Base-by-base conservation (phyloP, 2,329 filamentous ascomycete species). In the Daldinia sp. region DNA sequence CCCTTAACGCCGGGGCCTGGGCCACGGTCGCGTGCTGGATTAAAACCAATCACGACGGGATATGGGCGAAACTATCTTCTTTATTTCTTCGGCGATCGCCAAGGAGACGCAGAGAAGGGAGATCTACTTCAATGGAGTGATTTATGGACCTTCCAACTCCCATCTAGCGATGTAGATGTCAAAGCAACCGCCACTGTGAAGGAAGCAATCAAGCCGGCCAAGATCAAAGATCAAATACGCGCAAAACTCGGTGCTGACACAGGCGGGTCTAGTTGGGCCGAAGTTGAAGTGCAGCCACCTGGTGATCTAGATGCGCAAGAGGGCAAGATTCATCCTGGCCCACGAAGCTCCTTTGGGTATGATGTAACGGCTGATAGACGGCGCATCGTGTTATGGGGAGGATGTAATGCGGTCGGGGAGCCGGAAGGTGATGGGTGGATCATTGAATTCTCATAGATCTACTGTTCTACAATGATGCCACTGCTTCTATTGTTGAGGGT, bases 351-450 rank as follows among this genome's bases (percentile, higher is more conserved):
- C 73, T 83, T 72, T 60, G 77, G 61, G 47, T 82, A 73, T 63
- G 75, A 61, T 66, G 74, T 78, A 0, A 80, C 82, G 51, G 74
- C 81, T 3, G 80, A 81, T 63, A 82, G 79, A 3, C 80, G 78
- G 50, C 81, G 76, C 11, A 77, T 83, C 5, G 74, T 86, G 2
- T 67, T 84, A 10, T 86, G 83, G 83, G 84, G 84, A n/a, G 84
- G 84, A 0, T 62, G 79, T 3, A 80, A 80, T 66, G 76, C 73
- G 0, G 72, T 78, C 34, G 80, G 81, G 2, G 76, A 76, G 45
- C 71, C 64, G 13, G 75, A 79, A 49, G 75, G 73, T 1, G 77
- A 80, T 61, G 79, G 79, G 1, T 80, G 79, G 78, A 58, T 79
- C 11, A 66, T 80, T 17, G 51, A 58, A 25, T 35, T 75, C 8